Conservation (phyloP, 202 grass and related monocot species). For the Setaria italica region DNA sequence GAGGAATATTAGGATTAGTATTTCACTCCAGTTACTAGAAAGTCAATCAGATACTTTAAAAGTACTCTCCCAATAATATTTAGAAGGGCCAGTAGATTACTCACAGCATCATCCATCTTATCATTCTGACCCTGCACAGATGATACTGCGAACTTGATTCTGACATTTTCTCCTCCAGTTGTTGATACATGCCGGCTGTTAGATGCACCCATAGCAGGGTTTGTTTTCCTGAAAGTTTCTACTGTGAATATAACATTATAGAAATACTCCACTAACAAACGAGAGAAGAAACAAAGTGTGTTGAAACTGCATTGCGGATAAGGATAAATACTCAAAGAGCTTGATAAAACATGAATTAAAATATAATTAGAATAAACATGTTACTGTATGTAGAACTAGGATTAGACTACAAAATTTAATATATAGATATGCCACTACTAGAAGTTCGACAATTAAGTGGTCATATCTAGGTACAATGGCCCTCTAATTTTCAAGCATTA, state of each 20-base stretch:
- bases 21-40: not conserved
- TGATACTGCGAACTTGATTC: conserved; percentile 10
- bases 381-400: not conserved
- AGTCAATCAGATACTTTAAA: conserved; percentile 2
- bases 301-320: not conserved
- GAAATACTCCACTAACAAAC: not conserved
- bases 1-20: conserved; percentile 17
- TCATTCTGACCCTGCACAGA: not conserved
- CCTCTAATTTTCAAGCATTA: not conserved
- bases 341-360: conserved; percentile 11
- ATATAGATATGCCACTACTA: not conserved
- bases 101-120: conserved; percentile 2
- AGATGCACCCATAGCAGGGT: conserved; percentile 7
- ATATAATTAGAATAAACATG: not conserved
- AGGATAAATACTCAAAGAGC: not conserved
- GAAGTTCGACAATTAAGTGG: not conserved
- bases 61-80: not conserved
- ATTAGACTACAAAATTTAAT: not conserved
- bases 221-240: conserved; percentile 34
- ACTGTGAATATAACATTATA: not conserved
- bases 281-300: not conserved
- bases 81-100: not conserved
- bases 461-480: not conserved
- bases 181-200: not conserved
- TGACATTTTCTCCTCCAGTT: not conserved